Evolutionary conservation across 805 yeast species (phyloP), one percentile per base, ranked within the genome.

Genomic region (Ogataea trehalophila): DNA sequence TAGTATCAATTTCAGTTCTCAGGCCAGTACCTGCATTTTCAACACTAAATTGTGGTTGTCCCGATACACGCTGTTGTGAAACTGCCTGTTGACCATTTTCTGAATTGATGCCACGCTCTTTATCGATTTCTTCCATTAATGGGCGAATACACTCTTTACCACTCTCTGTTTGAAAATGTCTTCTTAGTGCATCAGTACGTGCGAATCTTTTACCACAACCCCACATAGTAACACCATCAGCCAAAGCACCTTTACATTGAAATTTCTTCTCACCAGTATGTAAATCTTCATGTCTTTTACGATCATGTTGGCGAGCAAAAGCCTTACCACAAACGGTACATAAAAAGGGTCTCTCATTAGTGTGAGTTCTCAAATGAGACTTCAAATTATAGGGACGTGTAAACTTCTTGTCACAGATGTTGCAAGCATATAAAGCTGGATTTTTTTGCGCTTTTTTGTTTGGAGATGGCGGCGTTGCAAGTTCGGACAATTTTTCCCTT

Each of bases 321-420:
- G 91, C 87, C 62, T 86, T 86, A 5, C 88, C 89, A 67, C 95
- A 87, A 4, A 78, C 73, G 14, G 76, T 70, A 65, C 95, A 87
- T 7, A 79, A 72, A 59, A 79, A 87, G 6, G 94, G 95, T 45
- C 90, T 69, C 59, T 87, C 95, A 60, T 85, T 85, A 0, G 95
- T 86, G 63, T 87, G 99, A 0, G 98, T 92, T 49, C 97, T 73
- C 60, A 87, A 70, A 67, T 92, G 99, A 0, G 96, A 87, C 56
- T 92, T 88, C 55, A 92, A 72, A 62, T 94, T 94, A 65, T 94
- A 94, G 0, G 97, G 96, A 46, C 98, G 71, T 2, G 98, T 92
- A 63, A 92, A 92, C 42, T 83, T 71, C 66, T 89, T 90, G 37
- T 82, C 90, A 67, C 99, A 92, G 39, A 87, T 67, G 49, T 83